Evolutionary conservation across 441 rosid species (phyloP).

Genomic region (Kokia cookei): DNA sequence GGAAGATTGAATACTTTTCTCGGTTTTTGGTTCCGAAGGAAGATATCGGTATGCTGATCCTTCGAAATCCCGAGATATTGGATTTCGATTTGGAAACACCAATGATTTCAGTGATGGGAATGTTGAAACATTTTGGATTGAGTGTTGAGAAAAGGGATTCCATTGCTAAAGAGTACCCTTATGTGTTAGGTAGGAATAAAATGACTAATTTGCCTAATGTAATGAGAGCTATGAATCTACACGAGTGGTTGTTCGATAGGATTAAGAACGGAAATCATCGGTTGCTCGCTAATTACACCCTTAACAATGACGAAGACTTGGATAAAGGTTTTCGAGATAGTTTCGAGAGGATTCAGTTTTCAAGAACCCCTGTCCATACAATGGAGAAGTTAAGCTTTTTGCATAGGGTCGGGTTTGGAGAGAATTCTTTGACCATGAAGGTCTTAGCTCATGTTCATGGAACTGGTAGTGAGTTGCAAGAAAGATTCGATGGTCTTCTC

Average conservation of each 20-base stretch:
- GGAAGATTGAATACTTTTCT: conserved; percentile 36
- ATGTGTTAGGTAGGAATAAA: conserved; percentile 49
- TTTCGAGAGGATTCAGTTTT: conserved; percentile 32
- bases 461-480: conserved; percentile 40
- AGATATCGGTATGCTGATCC: conserved; percentile 46
- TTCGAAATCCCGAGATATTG: conserved; percentile 34
- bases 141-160: conserved; percentile 26
- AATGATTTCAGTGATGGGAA: conserved; percentile 36
- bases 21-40: conserved; percentile 37
- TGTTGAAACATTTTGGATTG: conserved; percentile 49
- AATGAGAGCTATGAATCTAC: conserved; percentile 46
- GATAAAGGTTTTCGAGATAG: conserved; percentile 33
- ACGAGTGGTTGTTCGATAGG: conserved; percentile 36
- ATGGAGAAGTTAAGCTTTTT: conserved; percentile 45
- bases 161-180: conserved; percentile 28
- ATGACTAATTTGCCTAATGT: conserved; percentile 62
- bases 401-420: conserved; percentile 59
- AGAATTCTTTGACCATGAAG: conserved; percentile 44
- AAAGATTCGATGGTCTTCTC: conserved; percentile 42
- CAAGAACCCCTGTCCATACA: conserved; percentile 31
- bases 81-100: conserved; percentile 34
- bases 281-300: conserved; percentile 35
- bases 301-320: conserved; percentile 33
- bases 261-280: conserved; percentile 38
- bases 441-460: conserved; percentile 42